phyloP scores from a whole-genome alignment of 2,329 filamentous ascomycete genomes.

The Hirsutella thompsonii region DNA sequence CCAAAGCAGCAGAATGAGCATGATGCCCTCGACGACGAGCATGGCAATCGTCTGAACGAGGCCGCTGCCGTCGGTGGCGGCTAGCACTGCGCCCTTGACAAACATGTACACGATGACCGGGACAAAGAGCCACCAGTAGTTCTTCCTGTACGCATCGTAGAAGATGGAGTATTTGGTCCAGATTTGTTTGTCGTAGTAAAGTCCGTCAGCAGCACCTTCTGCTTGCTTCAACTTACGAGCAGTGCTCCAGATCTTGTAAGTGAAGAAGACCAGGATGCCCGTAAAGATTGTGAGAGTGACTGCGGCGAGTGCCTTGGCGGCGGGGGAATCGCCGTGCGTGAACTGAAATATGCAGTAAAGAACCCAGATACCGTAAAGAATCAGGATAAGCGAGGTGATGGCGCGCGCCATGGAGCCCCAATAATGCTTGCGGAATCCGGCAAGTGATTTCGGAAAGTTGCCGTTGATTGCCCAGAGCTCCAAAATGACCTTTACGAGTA shows the following conservation, averaged over 20 bases:
- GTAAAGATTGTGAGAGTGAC: conserved; percentile 76
- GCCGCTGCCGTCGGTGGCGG: conserved; percentile 74
- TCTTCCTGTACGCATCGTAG: conserved; percentile 89
- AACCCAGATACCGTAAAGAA: conserved; percentile 91
- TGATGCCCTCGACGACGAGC: conserved; percentile 65
- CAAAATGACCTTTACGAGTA: conserved; percentile 82
- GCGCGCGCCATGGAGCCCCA: conserved; percentile 86
- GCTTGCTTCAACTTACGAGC: conserved; percentile 60
- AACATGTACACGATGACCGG: conserved; percentile 85
- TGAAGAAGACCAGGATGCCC: conserved; percentile 67
- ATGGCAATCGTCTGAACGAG: conserved; percentile 69
- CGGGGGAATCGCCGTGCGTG: conserved; percentile 87
- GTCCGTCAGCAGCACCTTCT: conserved; percentile 57
- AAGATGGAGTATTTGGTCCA: conserved; percentile 97
- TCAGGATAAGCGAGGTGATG: conserved; percentile 77
- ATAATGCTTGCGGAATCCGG: conserved; percentile 87
- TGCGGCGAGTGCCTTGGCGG: conserved; percentile 70
- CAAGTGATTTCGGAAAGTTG: conserved; percentile 66
- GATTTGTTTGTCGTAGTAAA: conserved; percentile 80
- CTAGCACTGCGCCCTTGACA: conserved; percentile 74
- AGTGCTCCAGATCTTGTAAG: conserved; percentile 66
- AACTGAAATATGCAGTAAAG: conserved; percentile 96
- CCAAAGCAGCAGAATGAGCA: conserved; percentile 74
- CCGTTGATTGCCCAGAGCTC: conserved; percentile 87
- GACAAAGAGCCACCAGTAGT: conserved; percentile 95